These are phyloP conservation scores for Hypoxylon sp. DNA, from an alignment of 2,329 filamentous ascomycete genomes.

Conservation along the genomic window DNA sequence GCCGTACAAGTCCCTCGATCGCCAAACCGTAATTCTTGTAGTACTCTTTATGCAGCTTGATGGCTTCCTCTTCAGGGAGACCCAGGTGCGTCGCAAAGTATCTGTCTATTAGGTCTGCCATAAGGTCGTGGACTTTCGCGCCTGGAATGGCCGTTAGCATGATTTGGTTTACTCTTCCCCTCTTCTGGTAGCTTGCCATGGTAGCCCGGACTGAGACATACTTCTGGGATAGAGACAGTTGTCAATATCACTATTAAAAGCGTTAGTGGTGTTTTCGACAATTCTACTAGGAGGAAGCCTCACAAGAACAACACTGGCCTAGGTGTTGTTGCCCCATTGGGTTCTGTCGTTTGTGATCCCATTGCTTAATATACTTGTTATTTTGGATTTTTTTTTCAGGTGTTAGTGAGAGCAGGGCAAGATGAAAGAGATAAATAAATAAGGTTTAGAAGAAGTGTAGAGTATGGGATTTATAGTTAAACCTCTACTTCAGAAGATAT, in stretches of 20 bases:
- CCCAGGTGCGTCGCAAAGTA: slow-evolving; percentile 79
- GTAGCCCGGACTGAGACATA: slow-evolving; percentile 59
- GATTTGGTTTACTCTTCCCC: background rate
- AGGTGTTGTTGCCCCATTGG: slow-evolving; percentile 45
- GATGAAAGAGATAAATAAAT: background rate
- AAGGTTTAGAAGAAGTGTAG: background rate
- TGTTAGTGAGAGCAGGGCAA: background rate
- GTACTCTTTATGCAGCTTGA: slow-evolving; percentile 88
- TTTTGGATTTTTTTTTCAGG: background rate
- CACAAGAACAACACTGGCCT: slow-evolving; percentile 63
- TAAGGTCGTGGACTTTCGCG: slow-evolving; percentile 87
- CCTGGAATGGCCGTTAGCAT: slow-evolving; percentile 60
- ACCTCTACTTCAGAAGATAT: background rate
- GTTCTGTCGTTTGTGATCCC: slow-evolving; percentile 48
- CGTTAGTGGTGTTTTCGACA: slow-evolving; percentile 42
- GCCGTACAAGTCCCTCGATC: slow-evolving; percentile 91
- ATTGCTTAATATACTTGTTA: slow-evolving; percentile 38
- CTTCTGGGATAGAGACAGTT: slow-evolving; percentile 96
- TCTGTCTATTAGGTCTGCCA: slow-evolving; percentile 84
- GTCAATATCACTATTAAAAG: slow-evolving; percentile 91
- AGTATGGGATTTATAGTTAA: background rate
- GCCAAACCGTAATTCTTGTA: slow-evolving; percentile 98
- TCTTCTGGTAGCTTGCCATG: background rate
- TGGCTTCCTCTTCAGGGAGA: slow-evolving; percentile 83
- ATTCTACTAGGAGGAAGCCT: slow-evolving; percentile 39